Conservation (phyloP, 441 rosid species). For the Adansonia rubrostipa region DNA sequence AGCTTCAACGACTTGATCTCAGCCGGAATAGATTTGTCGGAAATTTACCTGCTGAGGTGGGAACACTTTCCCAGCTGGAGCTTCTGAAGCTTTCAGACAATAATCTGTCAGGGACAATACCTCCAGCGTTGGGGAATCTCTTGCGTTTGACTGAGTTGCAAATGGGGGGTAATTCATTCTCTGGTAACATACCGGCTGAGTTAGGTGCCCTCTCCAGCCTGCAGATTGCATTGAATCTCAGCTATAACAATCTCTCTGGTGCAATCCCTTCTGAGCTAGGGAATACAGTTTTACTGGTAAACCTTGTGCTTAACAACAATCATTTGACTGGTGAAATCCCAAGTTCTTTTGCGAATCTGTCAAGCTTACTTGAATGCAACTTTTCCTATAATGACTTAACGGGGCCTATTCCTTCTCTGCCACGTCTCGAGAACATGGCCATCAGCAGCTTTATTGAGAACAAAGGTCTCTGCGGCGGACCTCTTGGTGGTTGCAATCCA, state of each 20-base stretch:
- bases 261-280: conserved; percentile 75
- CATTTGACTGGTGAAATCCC: conserved; percentile 81
- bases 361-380: conserved; percentile 80
- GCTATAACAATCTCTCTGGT: conserved; percentile 78
- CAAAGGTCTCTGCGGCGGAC: conserved; percentile 78
- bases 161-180: conserved; percentile 82
- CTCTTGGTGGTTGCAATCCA: conserved; percentile 53
- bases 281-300: conserved; percentile 64
- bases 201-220: conserved; percentile 69
- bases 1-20: conserved; percentile 89
- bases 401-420: conserved; percentile 67
- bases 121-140: conserved; percentile 60
- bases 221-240: conserved; percentile 89
- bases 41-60: conserved; percentile 59
- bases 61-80: conserved; percentile 75
- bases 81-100: conserved; percentile 83
- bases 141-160: conserved; percentile 79
- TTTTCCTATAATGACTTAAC: conserved; percentile 78
- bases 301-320: conserved; percentile 79
- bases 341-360: conserved; percentile 57
- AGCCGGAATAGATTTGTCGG: conserved; percentile 70
- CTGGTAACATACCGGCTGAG: conserved; percentile 65
- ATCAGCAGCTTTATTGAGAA: conserved; percentile 64
- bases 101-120: conserved; percentile 64
- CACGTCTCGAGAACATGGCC: conserved; percentile 56